These are phyloP conservation scores for Alternaria postmessia DNA, from an alignment of 2,329 filamentous ascomycete genomes.

Conservation along the genomic window DNA sequence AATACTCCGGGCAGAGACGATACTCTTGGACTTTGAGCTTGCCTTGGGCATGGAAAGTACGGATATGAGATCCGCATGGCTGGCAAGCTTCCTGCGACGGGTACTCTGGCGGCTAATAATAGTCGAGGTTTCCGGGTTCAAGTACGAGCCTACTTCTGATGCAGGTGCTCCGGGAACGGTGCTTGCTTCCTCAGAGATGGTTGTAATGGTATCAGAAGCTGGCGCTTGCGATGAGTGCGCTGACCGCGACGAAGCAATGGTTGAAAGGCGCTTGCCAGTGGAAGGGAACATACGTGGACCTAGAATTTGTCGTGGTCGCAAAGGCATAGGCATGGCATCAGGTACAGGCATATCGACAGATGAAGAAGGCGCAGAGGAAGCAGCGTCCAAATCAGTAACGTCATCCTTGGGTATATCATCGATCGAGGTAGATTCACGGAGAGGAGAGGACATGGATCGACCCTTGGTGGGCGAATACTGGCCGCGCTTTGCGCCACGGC, in stretches of 20 bases:
- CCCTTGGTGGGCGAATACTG: slow-evolving; percentile 54
- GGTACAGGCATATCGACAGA: slow-evolving; percentile 46
- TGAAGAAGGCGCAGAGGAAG: slow-evolving; percentile 45
- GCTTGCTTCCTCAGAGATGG: slow-evolving; percentile 26
- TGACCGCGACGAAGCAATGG: slow-evolving; percentile 63
- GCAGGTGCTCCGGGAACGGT: slow-evolving; percentile 31
- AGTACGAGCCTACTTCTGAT: slow-evolving; percentile 40
- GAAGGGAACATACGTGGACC: slow-evolving; percentile 59
- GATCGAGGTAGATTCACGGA: slow-evolving; percentile 35
- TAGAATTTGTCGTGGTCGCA: slow-evolving; percentile 47
- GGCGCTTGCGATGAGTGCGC: slow-evolving; percentile 38
- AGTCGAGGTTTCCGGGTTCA: slow-evolving; percentile 45
- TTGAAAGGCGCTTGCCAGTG: slow-evolving; percentile 65
- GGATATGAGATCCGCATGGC: slow-evolving; percentile 92
- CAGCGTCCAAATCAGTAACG: slow-evolving; percentile 35
- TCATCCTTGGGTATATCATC: slow-evolving; percentile 31
- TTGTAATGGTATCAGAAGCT: slow-evolving; percentile 36
- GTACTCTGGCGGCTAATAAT: slow-evolving; percentile 58
- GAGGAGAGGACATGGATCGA: slow-evolving; percentile 42
- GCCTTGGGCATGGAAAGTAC: slow-evolving; percentile 78
- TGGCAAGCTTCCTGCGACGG: slow-evolving; percentile 75
- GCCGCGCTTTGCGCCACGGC: slow-evolving; percentile 49
- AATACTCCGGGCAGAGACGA: slow-evolving; percentile 79
- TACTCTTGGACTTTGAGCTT: slow-evolving; percentile 71
- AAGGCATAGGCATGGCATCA: slow-evolving; percentile 43